A percentile compares a stretch with the other conserved stretches of the same genome.
Evolutionary conservation across 805 yeast genomes (phyloP).

Genomic region (Wickerhamomyces subpelliculosus): DNA sequence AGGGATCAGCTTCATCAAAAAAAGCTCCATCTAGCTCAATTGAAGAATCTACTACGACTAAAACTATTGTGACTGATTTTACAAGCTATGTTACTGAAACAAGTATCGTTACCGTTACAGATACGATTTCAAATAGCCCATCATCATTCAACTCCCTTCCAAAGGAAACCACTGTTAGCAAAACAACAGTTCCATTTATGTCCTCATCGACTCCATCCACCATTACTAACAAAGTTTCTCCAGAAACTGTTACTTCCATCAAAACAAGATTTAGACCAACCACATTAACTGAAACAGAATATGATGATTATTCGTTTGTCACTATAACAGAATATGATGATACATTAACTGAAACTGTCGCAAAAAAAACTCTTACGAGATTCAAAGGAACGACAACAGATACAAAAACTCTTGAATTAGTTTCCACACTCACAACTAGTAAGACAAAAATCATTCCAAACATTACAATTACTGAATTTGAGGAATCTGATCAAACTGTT

Average conservation of each 20-base stretch:
- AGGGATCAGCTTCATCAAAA: no score
- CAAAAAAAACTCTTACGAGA: constrained; percentile 14
- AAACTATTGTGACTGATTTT: no score
- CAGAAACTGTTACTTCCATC: constrained; percentile 18
- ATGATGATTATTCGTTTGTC: constrained; percentile 11
- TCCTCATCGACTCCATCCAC: background rate
- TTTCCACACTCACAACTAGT: constrained; percentile 8
- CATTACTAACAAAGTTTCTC: constrained; percentile 1
- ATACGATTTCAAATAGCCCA: no score
- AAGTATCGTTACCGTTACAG: no score
- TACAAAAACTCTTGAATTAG: constrained; percentile 11
- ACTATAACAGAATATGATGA: constrained; percentile 11
- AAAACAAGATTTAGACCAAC: constrained; percentile 15
- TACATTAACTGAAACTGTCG: constrained; percentile 10
- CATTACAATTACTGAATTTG: constrained; percentile 20
- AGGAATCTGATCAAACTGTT: constrained; percentile 22
- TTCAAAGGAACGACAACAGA: constrained; percentile 11
- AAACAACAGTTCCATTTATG: no score
- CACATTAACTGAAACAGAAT: constrained; percentile 13
- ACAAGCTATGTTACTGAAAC: no score
- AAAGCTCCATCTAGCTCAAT: no score
- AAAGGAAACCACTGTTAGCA: no score
- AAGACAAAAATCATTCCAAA: constrained; percentile 12
- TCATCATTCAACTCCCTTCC: no score
- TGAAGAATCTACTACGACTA: no score